Conservation (phyloP, 176 grass and related monocot genomes). For the Juncus inflexus region DNA sequence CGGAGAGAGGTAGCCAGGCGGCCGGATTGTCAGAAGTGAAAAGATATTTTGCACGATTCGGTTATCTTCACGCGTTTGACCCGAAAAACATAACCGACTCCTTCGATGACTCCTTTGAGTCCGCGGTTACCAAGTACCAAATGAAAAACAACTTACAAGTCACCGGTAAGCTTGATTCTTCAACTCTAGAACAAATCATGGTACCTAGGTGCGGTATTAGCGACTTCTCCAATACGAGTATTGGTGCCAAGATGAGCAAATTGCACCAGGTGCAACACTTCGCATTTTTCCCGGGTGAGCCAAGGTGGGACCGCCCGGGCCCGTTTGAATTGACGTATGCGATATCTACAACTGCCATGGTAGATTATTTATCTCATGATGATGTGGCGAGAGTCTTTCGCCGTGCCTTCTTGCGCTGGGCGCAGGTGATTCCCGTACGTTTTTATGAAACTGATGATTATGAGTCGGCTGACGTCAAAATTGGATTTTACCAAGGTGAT, state of each 20-base stretch:
- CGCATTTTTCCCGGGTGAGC: constrained; percentile 64
- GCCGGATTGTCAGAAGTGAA: constrained; percentile 54
- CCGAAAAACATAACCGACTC: constrained; percentile 34
- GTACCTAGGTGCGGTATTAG: constrained; percentile 34
- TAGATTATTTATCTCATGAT: constrained; percentile 43
- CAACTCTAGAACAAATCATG: constrained; percentile 21
- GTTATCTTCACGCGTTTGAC: constrained; percentile 41
- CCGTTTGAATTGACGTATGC: constrained; percentile 66
- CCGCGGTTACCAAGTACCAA: constrained; percentile 61
- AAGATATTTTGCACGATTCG: constrained; percentile 68
- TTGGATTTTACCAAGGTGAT: constrained; percentile 62
- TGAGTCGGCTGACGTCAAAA: constrained; percentile 53
- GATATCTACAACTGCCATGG: constrained; percentile 39
- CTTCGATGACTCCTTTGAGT: constrained; percentile 67
- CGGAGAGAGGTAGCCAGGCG: constrained; percentile 46
- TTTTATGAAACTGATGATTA: constrained; percentile 57
- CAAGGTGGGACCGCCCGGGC: constrained; percentile 52
- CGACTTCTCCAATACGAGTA: constrained; percentile 27
- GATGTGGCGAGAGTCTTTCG: constrained; percentile 50
- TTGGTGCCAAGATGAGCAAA: not conserved
- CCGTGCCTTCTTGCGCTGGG: constrained; percentile 75
- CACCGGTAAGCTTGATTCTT: constrained; percentile 58
- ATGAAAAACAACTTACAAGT: constrained; percentile 45
- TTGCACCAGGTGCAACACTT: constrained; percentile 21
- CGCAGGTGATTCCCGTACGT: constrained; percentile 57